Evolutionary conservation across 1,284 basidiomycete species (phyloP).

Genomic region (Microbotryum silenes-acaulis): DNA sequence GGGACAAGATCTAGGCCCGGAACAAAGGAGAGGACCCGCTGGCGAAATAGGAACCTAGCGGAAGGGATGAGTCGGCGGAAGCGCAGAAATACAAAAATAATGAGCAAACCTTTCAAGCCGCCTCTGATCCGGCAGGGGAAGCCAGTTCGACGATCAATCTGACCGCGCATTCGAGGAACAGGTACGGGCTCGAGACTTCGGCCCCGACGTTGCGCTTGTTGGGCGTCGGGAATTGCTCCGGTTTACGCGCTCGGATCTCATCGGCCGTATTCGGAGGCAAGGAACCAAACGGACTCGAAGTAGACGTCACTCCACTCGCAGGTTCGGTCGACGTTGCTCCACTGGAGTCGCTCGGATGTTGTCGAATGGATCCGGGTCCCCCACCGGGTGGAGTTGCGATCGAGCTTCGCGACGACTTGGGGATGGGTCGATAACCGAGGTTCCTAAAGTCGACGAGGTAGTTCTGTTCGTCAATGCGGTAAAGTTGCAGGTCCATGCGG

Average conservation of each 20-base stretch:
- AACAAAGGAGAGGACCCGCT: neutral
- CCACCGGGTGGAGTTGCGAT: conserved; percentile 4
- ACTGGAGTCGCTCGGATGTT: neutral
- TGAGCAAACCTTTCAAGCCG: neutral
- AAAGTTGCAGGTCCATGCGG: conserved; percentile 93
- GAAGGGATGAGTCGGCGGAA: neutral
- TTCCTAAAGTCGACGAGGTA: conserved; percentile 98
- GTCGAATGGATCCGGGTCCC: neutral
- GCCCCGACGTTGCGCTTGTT: conserved; percentile 16
- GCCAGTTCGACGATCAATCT: conserved; percentile 50
- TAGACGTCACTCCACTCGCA: neutral
- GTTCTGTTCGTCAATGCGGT: conserved; percentile 89
- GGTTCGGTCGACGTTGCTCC: neutral
- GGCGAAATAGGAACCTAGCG: no score
- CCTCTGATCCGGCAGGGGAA: conserved; percentile 10
- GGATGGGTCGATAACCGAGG: conserved; percentile 70
- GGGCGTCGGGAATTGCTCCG: conserved; percentile 11
- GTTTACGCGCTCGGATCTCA: conserved; percentile 24
- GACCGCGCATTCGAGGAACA: conserved; percentile 93
- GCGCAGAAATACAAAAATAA: neutral
- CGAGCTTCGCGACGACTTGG: conserved; percentile 39
- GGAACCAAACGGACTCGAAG: neutral
- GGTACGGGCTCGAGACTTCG: conserved; percentile 71
- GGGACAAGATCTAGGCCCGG: neutral
- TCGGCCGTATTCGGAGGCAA: conserved; percentile 28